Evolutionary conservation across 2,329 filamentous ascomycete species (phyloP), one percentile per base, ranked within the genome.

Genomic region (Polytolypa hystricis): DNA sequence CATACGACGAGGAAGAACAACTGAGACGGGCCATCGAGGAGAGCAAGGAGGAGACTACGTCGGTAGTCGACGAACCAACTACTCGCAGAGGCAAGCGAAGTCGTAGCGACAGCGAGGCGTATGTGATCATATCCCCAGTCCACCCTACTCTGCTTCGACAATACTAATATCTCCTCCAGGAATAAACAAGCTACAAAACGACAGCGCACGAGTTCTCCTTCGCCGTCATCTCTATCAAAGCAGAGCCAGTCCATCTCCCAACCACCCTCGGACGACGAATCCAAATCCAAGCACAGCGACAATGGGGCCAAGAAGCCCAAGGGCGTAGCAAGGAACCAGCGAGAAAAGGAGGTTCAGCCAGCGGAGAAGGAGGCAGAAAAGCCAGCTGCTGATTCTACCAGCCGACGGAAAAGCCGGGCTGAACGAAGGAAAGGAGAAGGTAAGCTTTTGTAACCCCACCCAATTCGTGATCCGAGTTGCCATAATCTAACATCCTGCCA

Each of bases 31-130:
- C 89, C 19, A 86, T 98, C 49, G 89, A 96, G 58, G 87, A 93
- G 43, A 98, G 91, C 66, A 95, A 87, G 62, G 80, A 84, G 53
- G 84, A 93, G 29, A 77, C 72, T 8, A 67, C 70, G 32, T 60
- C 66, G 9, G 66, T 69, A 21, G 54, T 57, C 9, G 77, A 80
- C 23, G 69, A 70, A 35, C 66, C 60, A 23, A 65, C 66, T 26
- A 71, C 65, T 35, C 72, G 81, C 45, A 77, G 83, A 52, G 71
- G 76, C 16, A 98, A 98, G 65, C 72, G 91, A 52, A 80, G 79
- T 43, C 76, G 89, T 43, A 93, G 91, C 52, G 85, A 91, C 42
- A 94, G 85, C 54, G 86, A 95, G 72, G 84, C 93, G 89, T 96
- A 71, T 62, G 85, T 76, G 27, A 15, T 33, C 9, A 26, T 33